These are phyloP conservation scores for Aspergillus floridensis DNA, from an alignment of 2,329 filamentous ascomycete species.

Conservation along the genomic window DNA sequence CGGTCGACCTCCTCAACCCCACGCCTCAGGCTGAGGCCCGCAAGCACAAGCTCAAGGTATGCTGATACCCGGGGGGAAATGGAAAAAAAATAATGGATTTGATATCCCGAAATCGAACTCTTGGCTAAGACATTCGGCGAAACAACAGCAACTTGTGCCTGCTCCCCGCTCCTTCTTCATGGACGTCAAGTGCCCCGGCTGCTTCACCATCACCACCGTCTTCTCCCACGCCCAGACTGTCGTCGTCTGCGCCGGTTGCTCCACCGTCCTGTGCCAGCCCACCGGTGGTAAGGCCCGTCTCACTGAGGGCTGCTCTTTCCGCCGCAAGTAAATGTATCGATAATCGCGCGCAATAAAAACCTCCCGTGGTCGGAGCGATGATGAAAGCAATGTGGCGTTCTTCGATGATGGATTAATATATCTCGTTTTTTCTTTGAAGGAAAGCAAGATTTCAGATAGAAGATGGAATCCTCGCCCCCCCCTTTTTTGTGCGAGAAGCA, in stretches of 20 bases:
- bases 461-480: slow-evolving; percentile 47
- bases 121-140: slow-evolving; percentile 7
- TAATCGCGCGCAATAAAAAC: not conserved
- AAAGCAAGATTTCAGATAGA: slow-evolving; percentile 48
- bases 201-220: slow-evolving; percentile 99
- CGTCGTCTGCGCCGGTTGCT: slow-evolving; percentile 99
- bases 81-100: slow-evolving; percentile 1
- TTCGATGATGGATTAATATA: slow-evolving; percentile 29
- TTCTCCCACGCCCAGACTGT: slow-evolving; percentile 99
- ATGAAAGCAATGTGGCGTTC: slow-evolving; percentile 39
- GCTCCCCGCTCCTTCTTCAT: slow-evolving; percentile 99
- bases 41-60: slow-evolving; percentile 99
- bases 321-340: slow-evolving; percentile 79
- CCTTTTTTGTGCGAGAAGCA: slow-evolving; percentile 38
- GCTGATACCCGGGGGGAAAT: slow-evolving; percentile 22
- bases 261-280: slow-evolving; percentile 98
- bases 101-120: not conserved
- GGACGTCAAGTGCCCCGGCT: slow-evolving; percentile 99
- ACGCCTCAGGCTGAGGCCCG: slow-evolving; percentile 94
- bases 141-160: slow-evolving; percentile 83
- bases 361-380: slow-evolving; percentile 26
- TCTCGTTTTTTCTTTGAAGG: slow-evolving; percentile 28
- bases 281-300: slow-evolving; percentile 98
- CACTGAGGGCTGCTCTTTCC: slow-evolving; percentile 99
- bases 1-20: slow-evolving; percentile 99